Evolutionary conservation across 768 basidiomycete species (phyloP).

Genomic region (Tylopilus sp.): DNA sequence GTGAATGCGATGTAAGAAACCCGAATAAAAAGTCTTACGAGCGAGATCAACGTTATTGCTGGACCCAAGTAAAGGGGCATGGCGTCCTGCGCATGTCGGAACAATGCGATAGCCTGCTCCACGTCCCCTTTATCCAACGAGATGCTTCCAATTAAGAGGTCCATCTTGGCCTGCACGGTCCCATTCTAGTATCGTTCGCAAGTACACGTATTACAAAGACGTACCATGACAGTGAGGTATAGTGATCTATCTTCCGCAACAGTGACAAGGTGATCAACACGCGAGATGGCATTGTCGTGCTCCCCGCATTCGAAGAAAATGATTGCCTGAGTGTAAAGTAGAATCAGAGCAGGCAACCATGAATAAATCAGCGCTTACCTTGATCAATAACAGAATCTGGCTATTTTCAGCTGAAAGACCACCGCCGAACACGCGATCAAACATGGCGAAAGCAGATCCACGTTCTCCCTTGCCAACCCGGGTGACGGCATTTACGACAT

Average conservation of each 20-base stretch:
- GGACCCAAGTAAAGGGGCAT: too few species aligned
- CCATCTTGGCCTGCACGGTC: too few species aligned
- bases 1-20: too few species aligned
- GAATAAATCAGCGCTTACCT: neutral
- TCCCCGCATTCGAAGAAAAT: constrained; percentile 8
- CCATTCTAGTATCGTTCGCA: too few species aligned
- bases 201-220: too few species aligned
- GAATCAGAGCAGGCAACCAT: accelerated
- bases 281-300: constrained; percentile 5
- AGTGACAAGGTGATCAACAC: constrained; percentile 1
- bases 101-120: too few species aligned
- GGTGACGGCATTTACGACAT: neutral
- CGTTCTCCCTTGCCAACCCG: neutral
- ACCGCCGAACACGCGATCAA: constrained; percentile 8
- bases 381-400: constrained; percentile 12
- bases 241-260: neutral
- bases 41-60: too few species aligned
- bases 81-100: too few species aligned
- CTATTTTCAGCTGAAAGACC: neutral
- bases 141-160: too few species aligned
- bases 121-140: too few species aligned
- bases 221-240: constrained; percentile 3
- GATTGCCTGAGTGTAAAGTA: neutral
- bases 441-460: neutral
- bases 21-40: too few species aligned